These are phyloP conservation scores for Exophiala viscosa DNA, from an alignment of 2,329 filamentous ascomycete genomes.

Conservation along the genomic window DNA sequence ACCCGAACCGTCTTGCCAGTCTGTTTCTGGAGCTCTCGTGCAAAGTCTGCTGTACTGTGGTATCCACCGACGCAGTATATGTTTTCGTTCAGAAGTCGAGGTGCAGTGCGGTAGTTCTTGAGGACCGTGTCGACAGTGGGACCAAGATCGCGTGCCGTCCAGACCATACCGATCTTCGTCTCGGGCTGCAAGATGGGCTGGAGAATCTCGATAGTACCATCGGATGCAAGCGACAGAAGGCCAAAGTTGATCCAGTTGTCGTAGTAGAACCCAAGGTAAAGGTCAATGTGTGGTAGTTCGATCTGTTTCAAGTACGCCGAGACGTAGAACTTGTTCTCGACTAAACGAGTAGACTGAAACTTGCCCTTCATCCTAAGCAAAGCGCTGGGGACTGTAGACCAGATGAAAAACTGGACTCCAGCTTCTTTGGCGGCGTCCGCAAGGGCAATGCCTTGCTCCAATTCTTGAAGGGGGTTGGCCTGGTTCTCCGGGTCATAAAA, in stretches of 20 bases:
- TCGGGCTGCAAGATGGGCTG: neutral
- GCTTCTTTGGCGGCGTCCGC: neutral
- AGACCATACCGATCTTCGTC: neutral
- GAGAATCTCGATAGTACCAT: neutral
- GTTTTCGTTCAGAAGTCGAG: neutral
- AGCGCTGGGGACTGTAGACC: neutral
- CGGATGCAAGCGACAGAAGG: neutral
- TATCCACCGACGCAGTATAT: neutral
- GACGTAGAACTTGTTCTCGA: slow-evolving; percentile 1
- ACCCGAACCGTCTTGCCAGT: neutral
- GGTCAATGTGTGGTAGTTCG: neutral
- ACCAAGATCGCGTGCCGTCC: neutral
- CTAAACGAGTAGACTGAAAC: neutral
- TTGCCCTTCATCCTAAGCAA: neutral
- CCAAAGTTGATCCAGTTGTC: neutral
- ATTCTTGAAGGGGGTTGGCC: neutral
- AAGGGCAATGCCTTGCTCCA: neutral
- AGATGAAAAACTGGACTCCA: neutral
- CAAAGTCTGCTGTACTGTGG: neutral
- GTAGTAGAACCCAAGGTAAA: neutral
- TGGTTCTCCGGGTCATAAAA: neutral
- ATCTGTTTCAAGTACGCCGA: neutral
- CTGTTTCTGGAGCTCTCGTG: neutral
- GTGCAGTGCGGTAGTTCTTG: neutral
- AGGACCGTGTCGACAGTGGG: neutral